Evolutionary conservation across 805 yeast genomes (phyloP), one percentile per base, ranked within the genome.

Genomic region (Schwanniomyces polymorphus): DNA sequence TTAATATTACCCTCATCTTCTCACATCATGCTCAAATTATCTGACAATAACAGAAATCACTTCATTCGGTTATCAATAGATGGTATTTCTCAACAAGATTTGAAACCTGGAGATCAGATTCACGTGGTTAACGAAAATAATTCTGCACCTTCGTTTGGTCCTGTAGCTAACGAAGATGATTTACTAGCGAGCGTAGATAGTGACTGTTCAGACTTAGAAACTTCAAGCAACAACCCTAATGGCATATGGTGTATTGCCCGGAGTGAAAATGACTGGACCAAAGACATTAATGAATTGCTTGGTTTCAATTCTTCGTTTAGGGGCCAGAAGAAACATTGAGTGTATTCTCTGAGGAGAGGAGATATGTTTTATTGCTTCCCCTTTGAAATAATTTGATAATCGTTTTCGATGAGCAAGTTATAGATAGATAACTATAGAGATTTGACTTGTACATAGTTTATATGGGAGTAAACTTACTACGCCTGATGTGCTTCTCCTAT

Each of bases 211-310:
- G 39, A 37, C 26, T 6, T 37, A 37, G 39, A 37, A n/a, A 25
- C 18, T 6, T 25, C 31, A 5, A 12, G 55, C 45, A 35, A 26
- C 35, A 27, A 53, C 48, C 51, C 57, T 46, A 70, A 76, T 11
- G 96, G 97, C 0, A 83, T 91, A 12, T 91, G 94, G 84, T 91
- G 97, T 67, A 85, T 92, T 3, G 88, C 96, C 0, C 78, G 83
- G 49, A 77, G 85, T 7, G 89, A 85, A 51, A 85, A 86, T 53
- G 97, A 92, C 61, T 92, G 98, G 98, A 91, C 91, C 1, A 80
- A 79, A 48, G 96, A 96, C 28, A 83, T 92, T 46, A 92, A 91
- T 59, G 91, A 88, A 56, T 75, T 91, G 48, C 67, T 91, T 38
- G 97, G 97, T 1, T 91, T 91, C 75, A 91, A 91, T 63, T 83